Percentiles rank a stretch among this genome's conserved stretches.
phyloP scores from a whole-genome alignment of 805 yeast species.

The Suhomyces xylopsoci region DNA sequence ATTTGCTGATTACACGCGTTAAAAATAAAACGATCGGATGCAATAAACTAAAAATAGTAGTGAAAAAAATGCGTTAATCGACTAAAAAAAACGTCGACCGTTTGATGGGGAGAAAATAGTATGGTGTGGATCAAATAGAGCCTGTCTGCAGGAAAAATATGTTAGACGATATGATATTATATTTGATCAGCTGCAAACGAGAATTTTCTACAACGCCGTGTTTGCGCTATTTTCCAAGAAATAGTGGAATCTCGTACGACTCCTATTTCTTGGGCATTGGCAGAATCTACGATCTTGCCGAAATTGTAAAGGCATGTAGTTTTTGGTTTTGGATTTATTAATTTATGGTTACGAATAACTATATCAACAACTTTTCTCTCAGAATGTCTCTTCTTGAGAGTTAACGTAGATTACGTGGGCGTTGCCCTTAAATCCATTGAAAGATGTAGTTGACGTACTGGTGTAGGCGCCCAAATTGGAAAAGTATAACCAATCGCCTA shows the following conservation, averaged over 20 bases:
- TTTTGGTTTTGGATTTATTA: background rate
- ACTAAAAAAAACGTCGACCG: background rate
- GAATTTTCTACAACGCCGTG: background rate
- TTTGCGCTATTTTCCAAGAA: background rate
- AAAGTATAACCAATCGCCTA: constrained; percentile 94
- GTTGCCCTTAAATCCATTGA: constrained; percentile 78
- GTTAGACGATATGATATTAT: background rate
- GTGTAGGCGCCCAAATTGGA: constrained; percentile 88
- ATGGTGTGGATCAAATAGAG: background rate
- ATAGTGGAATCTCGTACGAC: background rate
- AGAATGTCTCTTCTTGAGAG: background rate
- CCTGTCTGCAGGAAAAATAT: background rate
- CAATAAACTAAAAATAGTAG: background rate
- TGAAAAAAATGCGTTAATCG: background rate
- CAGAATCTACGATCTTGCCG: background rate
- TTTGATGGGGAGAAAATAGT: background rate
- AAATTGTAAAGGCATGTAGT: no score
- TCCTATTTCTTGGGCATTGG: background rate
- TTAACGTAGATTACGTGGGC: constrained; percentile 61
- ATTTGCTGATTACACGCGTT: background rate
- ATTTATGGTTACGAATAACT: background rate
- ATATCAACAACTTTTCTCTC: background rate
- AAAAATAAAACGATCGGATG: background rate
- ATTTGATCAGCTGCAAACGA: background rate
- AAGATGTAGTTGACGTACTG: constrained; percentile 83